phyloP scores from a whole-genome alignment of 495 filamentous ascomycete species.

The Beverwykella pulmonaria region DNA sequence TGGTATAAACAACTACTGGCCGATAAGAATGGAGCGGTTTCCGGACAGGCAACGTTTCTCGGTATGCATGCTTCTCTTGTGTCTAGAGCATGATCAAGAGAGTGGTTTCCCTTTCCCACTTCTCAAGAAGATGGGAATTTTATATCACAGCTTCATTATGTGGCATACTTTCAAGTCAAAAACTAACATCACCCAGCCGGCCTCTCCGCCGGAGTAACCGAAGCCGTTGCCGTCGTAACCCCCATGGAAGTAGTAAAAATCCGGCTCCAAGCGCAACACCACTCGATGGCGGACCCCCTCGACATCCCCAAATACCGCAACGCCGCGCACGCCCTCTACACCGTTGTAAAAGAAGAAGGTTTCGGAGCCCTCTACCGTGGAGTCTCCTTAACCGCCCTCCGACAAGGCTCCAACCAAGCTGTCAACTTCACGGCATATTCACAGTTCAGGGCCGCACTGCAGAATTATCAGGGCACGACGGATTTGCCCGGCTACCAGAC shows the following conservation, averaged over 20 bases:
- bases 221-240: conserved; percentile 93
- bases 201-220: conserved; percentile 88
- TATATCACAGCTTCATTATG: too few relatives aligned
- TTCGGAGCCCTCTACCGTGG: conserved; percentile 85
- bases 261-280: conserved; percentile 93
- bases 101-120: not conserved
- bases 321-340: conserved; percentile 92
- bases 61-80: conserved; percentile 57
- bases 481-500: conserved; percentile 88
- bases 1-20: conserved; percentile 85
- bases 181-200: conserved; percentile 60
- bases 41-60: conserved; percentile 78
- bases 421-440: conserved; percentile 98
- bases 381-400: conserved; percentile 86
- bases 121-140: not conserved
- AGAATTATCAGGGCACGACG: conserved; percentile 60
- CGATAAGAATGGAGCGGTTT: conserved; percentile 65
- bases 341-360: conserved; percentile 88
- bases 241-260: conserved; percentile 99
- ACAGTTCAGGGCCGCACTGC: conserved; percentile 80
- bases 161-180: too few relatives aligned
- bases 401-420: conserved; percentile 96
- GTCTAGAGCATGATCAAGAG: too few relatives aligned
- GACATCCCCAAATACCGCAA: conserved; percentile 96
- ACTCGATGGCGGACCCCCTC: conserved; percentile 88